These are phyloP conservation scores for Thozetella sp. DNA, from an alignment of 495 filamentous ascomycete species.

Conservation along the genomic window DNA sequence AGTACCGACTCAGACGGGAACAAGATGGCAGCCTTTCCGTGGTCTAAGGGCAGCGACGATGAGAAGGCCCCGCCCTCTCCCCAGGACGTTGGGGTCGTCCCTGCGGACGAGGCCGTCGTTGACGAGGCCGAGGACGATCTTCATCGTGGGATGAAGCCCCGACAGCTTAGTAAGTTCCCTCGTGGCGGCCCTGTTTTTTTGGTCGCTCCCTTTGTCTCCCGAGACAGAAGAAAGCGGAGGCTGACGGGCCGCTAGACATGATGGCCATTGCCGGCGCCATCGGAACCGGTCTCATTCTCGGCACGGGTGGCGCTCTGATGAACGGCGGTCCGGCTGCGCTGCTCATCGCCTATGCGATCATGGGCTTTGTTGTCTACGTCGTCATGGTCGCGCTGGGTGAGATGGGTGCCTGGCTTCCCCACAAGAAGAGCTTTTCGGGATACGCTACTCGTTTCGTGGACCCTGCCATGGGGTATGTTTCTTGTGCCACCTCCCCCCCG, in stretches of 20 bases:
- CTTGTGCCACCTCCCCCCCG: no score
- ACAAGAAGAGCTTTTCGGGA: conserved; percentile 57
- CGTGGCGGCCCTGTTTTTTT: background rate
- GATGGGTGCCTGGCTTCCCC: conserved; percentile 69
- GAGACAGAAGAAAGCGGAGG: background rate
- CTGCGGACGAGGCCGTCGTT: conserved; percentile 8
- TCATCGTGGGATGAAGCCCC: conserved; percentile 35
- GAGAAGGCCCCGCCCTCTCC: conserved; percentile 20
- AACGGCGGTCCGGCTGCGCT: conserved; percentile 72
- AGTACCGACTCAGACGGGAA: no score
- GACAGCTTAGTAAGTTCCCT: conserved; percentile 28
- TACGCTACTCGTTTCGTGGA: conserved; percentile 80
- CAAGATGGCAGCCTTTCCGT: conserved; percentile 10
- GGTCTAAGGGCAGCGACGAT: conserved; percentile 13
- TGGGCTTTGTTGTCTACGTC: conserved; percentile 50
- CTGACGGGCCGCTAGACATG: conserved; percentile 28
- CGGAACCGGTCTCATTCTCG: conserved; percentile 61
- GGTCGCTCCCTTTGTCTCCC: background rate
- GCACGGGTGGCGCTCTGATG: conserved; percentile 63
- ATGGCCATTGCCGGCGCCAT: conserved; percentile 89
- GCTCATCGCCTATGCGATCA: conserved; percentile 62
- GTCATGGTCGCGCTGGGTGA: conserved; percentile 55
- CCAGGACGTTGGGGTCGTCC: conserved; percentile 12
- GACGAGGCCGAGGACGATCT: conserved; percentile 22
- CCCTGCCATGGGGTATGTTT: conserved; percentile 63